These are phyloP conservation scores for Penicillium sp. DNA, from an alignment of 2,329 filamentous ascomycete species.

Conservation along the genomic window DNA sequence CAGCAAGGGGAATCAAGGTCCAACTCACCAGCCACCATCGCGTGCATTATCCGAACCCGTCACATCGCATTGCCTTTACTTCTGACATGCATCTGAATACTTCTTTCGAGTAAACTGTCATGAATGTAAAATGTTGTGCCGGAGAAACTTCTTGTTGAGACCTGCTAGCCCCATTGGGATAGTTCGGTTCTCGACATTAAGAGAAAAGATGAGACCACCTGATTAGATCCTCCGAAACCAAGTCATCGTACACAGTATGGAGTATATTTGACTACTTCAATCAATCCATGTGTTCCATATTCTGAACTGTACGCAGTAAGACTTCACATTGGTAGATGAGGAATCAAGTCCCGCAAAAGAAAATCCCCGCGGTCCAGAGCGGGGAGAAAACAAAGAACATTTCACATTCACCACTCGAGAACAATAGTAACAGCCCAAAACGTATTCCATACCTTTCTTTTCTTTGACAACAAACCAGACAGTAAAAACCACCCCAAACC, in stretches of 20 bases:
- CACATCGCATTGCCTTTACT: conserved; percentile 2
- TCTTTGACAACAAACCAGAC: neutral
- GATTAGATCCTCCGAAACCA: neutral
- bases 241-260: neutral
- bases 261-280: no score
- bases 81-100: conserved; percentile 3
- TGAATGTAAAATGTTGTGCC: no score
- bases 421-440: conserved; percentile 8
- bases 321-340: neutral
- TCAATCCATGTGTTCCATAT: no score
- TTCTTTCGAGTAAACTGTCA: no score
- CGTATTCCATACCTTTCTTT: neutral
- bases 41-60: neutral
- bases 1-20: neutral
- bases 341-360: neutral
- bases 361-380: neutral
- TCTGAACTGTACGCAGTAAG: no score
- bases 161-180: neutral
- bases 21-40: neutral
- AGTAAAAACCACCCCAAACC: neutral
- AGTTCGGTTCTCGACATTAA: neutral
- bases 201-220: neutral
- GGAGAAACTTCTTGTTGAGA: neutral
- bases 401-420: conserved; percentile 7
- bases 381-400: conserved; percentile 1